Conservation (phyloP, 495 filamentous ascomycete species). For the Trichoderma parareesei region DNA sequence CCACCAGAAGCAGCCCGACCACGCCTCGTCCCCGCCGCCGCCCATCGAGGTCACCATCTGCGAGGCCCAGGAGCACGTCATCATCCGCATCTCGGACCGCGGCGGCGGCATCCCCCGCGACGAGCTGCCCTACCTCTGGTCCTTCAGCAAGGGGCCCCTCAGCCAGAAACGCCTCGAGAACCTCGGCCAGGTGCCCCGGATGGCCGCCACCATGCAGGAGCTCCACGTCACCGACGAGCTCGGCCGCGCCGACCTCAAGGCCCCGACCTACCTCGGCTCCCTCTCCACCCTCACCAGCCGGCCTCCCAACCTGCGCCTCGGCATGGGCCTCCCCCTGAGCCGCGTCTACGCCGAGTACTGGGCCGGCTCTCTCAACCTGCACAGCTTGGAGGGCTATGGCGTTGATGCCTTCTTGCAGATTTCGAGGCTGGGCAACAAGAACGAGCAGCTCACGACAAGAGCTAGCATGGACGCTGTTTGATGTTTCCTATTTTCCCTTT, state of each 20-base stretch:
- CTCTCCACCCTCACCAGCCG: slow-evolving; percentile 69
- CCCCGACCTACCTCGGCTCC: slow-evolving; percentile 47
- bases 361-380: slow-evolving; percentile 87
- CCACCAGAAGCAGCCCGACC: slow-evolving; percentile 23
- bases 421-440: slow-evolving; percentile 95
- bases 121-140: slow-evolving; percentile 86
- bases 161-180: slow-evolving; percentile 68
- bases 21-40: slow-evolving; percentile 42
- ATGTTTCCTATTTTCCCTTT: slow-evolving; percentile 8
- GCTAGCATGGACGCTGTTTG: slow-evolving; percentile 85
- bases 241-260: slow-evolving; percentile 19
- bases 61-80: slow-evolving; percentile 91
- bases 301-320: slow-evolving; percentile 79
- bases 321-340: slow-evolving; percentile 90
- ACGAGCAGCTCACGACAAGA: slow-evolving; percentile 85
- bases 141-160: slow-evolving; percentile 84
- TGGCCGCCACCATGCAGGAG: slow-evolving; percentile 94
- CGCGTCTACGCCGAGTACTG: slow-evolving; percentile 97
- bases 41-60: slow-evolving; percentile 92
- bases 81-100: slow-evolving; percentile 90
- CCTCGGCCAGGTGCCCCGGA: slow-evolving; percentile 75
- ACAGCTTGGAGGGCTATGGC: slow-evolving; percentile 92
- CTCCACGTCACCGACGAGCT: slow-evolving; percentile 37
- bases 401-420: slow-evolving; percentile 98
- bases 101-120: slow-evolving; percentile 85